Conservation (phyloP, 2,329 filamentous ascomycete species). For the Fusarium pseudocircinatum region DNA sequence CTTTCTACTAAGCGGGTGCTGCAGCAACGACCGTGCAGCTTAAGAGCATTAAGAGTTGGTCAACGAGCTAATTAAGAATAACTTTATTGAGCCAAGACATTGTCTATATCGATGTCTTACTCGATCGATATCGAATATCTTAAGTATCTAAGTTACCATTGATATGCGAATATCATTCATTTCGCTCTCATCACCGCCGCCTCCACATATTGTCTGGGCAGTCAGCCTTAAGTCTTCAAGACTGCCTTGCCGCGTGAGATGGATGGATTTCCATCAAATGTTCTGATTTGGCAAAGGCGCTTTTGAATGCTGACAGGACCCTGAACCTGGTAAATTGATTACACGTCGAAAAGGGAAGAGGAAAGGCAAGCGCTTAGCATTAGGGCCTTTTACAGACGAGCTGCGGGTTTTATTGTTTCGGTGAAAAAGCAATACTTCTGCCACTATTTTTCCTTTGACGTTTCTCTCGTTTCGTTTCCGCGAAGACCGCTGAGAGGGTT, state of each 20-base stretch:
- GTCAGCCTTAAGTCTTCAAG: slow-evolving; percentile 29
- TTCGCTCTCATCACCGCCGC: background rate
- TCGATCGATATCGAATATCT: background rate
- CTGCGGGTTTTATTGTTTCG: background rate
- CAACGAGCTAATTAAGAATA: background rate
- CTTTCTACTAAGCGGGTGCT: slow-evolving; percentile 13
- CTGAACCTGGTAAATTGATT: slow-evolving; percentile 12
- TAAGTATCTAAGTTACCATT: background rate
- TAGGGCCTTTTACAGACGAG: background rate
- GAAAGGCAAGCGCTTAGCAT: background rate
- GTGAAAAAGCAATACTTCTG: background rate
- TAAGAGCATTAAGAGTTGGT: background rate
- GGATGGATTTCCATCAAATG: background rate
- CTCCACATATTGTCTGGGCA: background rate
- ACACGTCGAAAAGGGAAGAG: slow-evolving; percentile 1
- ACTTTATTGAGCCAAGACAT: background rate
- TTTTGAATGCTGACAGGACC: slow-evolving; percentile 33
- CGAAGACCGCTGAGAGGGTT: background rate
- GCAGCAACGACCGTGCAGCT: slow-evolving; percentile 20
- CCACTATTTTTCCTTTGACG: background rate
- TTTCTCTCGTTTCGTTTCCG: background rate
- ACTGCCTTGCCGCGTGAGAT: slow-evolving; percentile 31
- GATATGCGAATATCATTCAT: background rate
- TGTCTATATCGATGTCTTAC: background rate
- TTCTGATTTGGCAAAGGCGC: slow-evolving; percentile 21